Evolutionary conservation across 768 basidiomycete genomes (phyloP).

Genomic region (Dacryopinax primogenitus): DNA sequence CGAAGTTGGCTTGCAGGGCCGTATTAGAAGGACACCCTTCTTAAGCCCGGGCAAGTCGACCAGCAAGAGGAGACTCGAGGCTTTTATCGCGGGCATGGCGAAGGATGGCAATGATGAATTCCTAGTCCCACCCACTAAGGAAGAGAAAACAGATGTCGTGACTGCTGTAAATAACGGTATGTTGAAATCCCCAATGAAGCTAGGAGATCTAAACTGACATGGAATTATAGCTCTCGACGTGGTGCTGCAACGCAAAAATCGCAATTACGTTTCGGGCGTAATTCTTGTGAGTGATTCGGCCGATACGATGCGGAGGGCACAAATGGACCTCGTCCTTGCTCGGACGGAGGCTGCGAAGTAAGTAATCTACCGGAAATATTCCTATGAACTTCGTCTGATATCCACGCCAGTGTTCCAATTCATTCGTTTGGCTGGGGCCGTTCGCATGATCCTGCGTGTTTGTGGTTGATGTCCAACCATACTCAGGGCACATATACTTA

Average conservation of each 20-base stretch:
- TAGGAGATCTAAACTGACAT: background rate
- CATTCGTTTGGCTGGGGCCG: constrained; percentile 96
- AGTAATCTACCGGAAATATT: constrained; percentile 10
- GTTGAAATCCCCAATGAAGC: constrained; percentile 18
- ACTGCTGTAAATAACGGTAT: constrained; percentile 93
- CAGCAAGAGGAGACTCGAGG: constrained; percentile 55
- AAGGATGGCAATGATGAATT: constrained; percentile 36
- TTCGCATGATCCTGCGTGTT: constrained; percentile 90
- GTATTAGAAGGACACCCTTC: constrained; percentile 89
- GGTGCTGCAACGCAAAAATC: constrained; percentile 83
- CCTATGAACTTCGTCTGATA: background rate
- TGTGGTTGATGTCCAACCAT: constrained; percentile 99
- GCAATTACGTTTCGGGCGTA: constrained; percentile 84
- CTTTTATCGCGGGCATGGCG: constrained; percentile 63
- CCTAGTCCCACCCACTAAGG: constrained; percentile 59
- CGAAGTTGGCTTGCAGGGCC: constrained; percentile 70
- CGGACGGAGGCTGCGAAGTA: constrained; percentile 87
- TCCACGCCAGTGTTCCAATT: constrained; percentile 52
- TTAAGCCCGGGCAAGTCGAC: constrained; percentile 54
- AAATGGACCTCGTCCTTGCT: constrained; percentile 97
- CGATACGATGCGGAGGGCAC: constrained; percentile 82
- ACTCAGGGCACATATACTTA: constrained; percentile 96
- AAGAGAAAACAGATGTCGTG: constrained; percentile 94
- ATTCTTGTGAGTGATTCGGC: constrained; percentile 84
- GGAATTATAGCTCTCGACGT: constrained; percentile 62